Percentiles rank a stretch among this genome's conserved stretches.
Conservation (phyloP, 306 rosid genomes). For the Amphicarpaea edgeworthii region DNA sequence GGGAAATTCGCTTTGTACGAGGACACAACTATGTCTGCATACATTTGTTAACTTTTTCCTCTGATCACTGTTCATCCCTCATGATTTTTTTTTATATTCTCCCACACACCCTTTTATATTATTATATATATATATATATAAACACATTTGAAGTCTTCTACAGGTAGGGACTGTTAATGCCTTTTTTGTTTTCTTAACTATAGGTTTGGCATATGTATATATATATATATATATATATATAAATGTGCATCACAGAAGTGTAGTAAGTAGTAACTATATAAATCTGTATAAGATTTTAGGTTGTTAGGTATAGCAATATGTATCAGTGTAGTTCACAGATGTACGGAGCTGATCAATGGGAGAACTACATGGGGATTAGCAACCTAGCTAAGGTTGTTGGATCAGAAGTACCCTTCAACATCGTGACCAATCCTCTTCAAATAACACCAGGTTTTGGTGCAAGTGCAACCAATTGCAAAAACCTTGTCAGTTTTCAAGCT, state of each 20-base stretch:
- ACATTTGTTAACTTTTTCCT: constrained; percentile 34
- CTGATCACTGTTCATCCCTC: not conserved
- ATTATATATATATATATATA: too few species aligned
- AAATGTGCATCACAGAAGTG: constrained; percentile 29
- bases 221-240: too few species aligned
- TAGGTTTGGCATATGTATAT: constrained; percentile 33
- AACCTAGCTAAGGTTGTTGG: constrained; percentile 38
- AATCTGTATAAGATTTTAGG: not conserved
- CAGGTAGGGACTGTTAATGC: not conserved
- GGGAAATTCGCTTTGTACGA: constrained; percentile 31
- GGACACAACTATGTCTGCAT: constrained; percentile 39
- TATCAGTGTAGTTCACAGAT: constrained; percentile 37
- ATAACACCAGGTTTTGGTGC: constrained; percentile 21
- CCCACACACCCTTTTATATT: not conserved
- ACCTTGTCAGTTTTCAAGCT: constrained; percentile 22
- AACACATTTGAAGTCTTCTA: constrained; percentile 16
- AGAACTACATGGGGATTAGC: constrained; percentile 38
- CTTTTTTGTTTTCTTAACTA: constrained; percentile 2
- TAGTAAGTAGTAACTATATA: constrained; percentile 17
- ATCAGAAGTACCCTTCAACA: constrained; percentile 44
- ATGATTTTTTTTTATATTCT: not conserved
- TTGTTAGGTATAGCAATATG: not conserved
- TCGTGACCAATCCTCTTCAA: constrained; percentile 39
- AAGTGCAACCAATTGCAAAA: constrained; percentile 26
- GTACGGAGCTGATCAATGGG: constrained; percentile 43